Base-by-base conservation (phyloP, 345 rosid genomes). In the Eucalyptus fibrosa region DNA sequence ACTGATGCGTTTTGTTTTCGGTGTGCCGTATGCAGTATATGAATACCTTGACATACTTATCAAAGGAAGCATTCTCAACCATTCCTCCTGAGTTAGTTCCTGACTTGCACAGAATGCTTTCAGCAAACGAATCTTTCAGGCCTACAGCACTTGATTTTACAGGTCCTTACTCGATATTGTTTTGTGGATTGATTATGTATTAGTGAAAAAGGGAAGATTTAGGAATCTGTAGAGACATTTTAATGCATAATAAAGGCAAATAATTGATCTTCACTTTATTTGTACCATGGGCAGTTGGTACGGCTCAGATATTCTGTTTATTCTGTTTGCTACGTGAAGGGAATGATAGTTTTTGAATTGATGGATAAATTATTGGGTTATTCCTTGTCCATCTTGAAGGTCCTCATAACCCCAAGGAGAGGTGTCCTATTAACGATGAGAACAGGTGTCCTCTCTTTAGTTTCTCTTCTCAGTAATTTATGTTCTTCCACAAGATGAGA, bases 141-240 rank as follows among this genome's bases (percentile, higher is more conserved):
- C 99, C 97, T 72, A 93, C 98, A 18, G 99, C 99, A 82, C 30
- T 96, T 93, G 97, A 97, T 92, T 98, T 98, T 93, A 98, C 99
- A 91, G 98, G 99, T 97, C 90, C 88, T 88, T 44, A 47, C 30
- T 89, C 9, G 18, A 21, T 45, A 26, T 47, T 65, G 21, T 40
- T 89, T 86, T 67, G 53, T 12, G 65, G 55, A 60, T 19, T 87
- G 69, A 55, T 87, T 55, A 19, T 23, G 60, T 32, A 42, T 87
- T 55, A 8, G 65, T 53, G 69, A 21, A 77, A 40, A 77, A 40
- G 30, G 47, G 85, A 26, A 42, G 85, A 77, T 40, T 37, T 37
- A 72, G 28, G 23, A 72, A 72, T 72, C 82, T 72, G 82, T 18
- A 72, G 82, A 72, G 44, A 72, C 82, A 37, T 34, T 9, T 72